Percentiles rank a stretch among this genome's conserved stretches.
Conservation (phyloP, 2,329 filamentous ascomycete genomes). For the Neofusicoccum sp. region DNA sequence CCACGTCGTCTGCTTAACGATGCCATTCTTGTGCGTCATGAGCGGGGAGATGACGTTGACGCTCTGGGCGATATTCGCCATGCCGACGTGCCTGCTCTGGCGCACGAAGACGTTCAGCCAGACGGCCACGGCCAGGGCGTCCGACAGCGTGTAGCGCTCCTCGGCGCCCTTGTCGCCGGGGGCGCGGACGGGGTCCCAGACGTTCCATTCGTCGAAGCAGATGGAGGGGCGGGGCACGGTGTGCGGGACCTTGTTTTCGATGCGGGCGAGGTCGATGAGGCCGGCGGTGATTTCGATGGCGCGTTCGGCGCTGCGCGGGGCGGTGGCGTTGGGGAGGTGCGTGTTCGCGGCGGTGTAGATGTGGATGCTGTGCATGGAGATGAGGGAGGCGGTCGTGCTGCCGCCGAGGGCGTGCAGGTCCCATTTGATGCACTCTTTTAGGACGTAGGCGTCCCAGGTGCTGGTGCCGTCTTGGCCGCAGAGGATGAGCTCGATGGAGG, state of each 20-base stretch:
- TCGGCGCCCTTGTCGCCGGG: slow-evolving; percentile 71
- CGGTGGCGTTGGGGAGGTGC: slow-evolving; percentile 43
- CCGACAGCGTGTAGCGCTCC: slow-evolving; percentile 71
- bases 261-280: slow-evolving; percentile 70
- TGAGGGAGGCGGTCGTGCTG: slow-evolving; percentile 49
- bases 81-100: slow-evolving; percentile 67
- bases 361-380: slow-evolving; percentile 81
- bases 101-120: slow-evolving; percentile 77
- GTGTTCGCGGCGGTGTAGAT: slow-evolving; percentile 65
- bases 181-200: slow-evolving; percentile 72
- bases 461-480: slow-evolving; percentile 70
- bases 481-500: slow-evolving; percentile 66
- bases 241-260: slow-evolving; percentile 63
- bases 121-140: slow-evolving; percentile 70
- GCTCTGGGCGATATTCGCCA: slow-evolving; percentile 76
- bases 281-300: slow-evolving; percentile 68
- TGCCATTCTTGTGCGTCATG: slow-evolving; percentile 65
- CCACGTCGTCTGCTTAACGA: slow-evolving; percentile 72
- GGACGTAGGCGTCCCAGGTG: slow-evolving; percentile 70
- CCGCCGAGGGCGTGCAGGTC: slow-evolving; percentile 51
- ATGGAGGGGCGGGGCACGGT: slow-evolving; percentile 64
- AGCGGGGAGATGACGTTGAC: slow-evolving; percentile 77
- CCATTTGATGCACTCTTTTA: slow-evolving; percentile 64
- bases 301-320: slow-evolving; percentile 68
- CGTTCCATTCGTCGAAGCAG: slow-evolving; percentile 85